Evolutionary conservation across 2,329 filamentous ascomycete species (phyloP).

Genomic region (Cladosporium sp.): DNA sequence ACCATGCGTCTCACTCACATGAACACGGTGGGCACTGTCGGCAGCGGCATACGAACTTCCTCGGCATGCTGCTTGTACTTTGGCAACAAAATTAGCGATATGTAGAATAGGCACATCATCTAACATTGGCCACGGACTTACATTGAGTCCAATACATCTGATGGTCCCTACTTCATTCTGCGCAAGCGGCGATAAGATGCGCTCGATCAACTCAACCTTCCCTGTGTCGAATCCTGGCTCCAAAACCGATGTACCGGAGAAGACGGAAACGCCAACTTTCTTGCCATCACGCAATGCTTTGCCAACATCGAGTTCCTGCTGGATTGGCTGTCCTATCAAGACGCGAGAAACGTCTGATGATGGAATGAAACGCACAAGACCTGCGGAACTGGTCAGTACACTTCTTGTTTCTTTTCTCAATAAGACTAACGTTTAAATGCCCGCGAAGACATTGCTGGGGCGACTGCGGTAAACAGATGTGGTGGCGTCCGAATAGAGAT

Average conservation of each 20-base stretch:
- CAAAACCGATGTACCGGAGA: constrained; percentile 56
- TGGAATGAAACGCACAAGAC: background rate
- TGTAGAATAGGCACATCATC: background rate
- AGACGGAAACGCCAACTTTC: constrained; percentile 54
- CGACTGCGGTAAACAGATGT: background rate
- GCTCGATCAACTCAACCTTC: constrained; percentile 32
- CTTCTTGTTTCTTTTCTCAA: background rate
- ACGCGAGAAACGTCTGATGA: background rate
- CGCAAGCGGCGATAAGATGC: constrained; percentile 49
- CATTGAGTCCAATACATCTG: constrained; percentile 56
- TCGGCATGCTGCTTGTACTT: background rate
- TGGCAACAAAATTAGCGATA: background rate
- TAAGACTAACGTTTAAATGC: background rate
- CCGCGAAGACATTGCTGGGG: background rate
- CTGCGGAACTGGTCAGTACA: background rate
- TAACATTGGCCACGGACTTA: background rate
- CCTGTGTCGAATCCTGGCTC: constrained; percentile 51
- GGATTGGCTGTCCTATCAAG: background rate
- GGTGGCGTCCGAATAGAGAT: background rate
- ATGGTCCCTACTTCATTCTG: constrained; percentile 53
- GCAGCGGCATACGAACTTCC: background rate
- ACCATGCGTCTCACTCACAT: background rate
- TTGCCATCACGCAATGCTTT: constrained; percentile 52
- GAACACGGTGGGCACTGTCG: background rate
- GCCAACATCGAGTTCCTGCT: constrained; percentile 39